phyloP scores from a whole-genome alignment of 345 rosid genomes.

The Salix exigua region DNA sequence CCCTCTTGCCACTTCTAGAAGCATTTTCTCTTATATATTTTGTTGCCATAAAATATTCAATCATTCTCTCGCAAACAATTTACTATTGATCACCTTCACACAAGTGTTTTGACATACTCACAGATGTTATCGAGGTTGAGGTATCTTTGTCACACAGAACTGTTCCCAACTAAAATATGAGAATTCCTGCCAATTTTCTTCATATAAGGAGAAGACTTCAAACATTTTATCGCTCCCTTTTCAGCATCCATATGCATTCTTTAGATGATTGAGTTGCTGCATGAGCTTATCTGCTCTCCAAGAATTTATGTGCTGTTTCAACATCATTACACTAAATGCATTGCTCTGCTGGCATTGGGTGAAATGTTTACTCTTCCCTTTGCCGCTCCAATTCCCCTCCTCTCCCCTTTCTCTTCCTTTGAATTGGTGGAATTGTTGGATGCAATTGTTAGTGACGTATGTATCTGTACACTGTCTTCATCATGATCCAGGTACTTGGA shows the following conservation, averaged over 20 bases:
- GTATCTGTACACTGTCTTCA: neutral
- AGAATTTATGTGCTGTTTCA: neutral
- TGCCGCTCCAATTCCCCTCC: too few species aligned
- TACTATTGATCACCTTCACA: neutral
- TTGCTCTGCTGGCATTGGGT: neutral
- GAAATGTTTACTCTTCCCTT: neutral
- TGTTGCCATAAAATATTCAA: neutral
- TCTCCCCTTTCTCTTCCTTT: neutral
- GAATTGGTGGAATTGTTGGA: neutral
- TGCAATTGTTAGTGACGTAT: neutral
- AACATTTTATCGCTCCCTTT: neutral
- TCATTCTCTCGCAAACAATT: neutral
- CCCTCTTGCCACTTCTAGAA: neutral
- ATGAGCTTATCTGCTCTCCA: neutral
- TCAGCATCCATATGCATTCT: neutral
- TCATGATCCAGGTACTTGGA: conserved; percentile 60
- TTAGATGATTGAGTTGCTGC: neutral
- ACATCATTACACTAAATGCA: neutral
- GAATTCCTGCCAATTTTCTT: neutral
- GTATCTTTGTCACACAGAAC: neutral
- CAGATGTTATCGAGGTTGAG: neutral
- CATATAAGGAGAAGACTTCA: neutral
- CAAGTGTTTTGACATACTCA: neutral
- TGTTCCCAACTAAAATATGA: neutral
- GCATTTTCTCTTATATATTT: neutral